Evolutionary conservation across 139 green algal species (phyloP), one percentile per base, ranked within the genome.

Genomic region (Chlamydomonas applanata): DNA sequence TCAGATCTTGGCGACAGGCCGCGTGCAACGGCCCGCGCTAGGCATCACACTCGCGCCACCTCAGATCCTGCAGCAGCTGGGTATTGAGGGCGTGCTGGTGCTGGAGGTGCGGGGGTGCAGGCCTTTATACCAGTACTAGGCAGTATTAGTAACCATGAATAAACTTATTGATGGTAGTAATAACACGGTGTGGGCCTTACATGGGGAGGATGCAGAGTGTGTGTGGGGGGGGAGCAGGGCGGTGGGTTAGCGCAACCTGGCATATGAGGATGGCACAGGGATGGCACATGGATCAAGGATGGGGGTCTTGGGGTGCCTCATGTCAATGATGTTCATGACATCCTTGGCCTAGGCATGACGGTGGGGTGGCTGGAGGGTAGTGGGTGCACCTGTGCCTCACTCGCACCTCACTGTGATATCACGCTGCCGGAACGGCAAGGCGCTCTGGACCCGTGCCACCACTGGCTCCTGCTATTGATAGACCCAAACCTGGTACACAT

Each of bases 41-140:
- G 90, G 90, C 46, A 90, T 94, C 66, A 80, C 81, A 59, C 90
- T 95, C 71, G 88, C 90, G 0, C 91, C 90, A 14, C 88, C 93
- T 30, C 77, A 84, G 67, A 74, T 82, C 4, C 74, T 83, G 44
- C 76, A 79, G 74, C 78, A 84, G 62, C 75, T 86, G 52, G 77
- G 76, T 0, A 40, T 78, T 49, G 52, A 79, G 34, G 83, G 92
- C 25, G 89, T 96, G 30, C 75, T 97, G 61, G 84, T 97, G 66
- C 77, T 96, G 25, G 85, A 93, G 29, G 87, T 89, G 44, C 79
- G 82, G 1, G 27, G n/a, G 65, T 24, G 76, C 74, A 25, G 80
- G 80, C 3, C 76, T 86, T 24, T 80, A 77, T 2, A 35, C 44
- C 30, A 86, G 82, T 60, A 34, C 17, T 20, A n/a, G 20, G 56